These are phyloP conservation scores for Trichocomaceae sp. DNA, from an alignment of 2,329 filamentous ascomycete species.

Conservation along the genomic window DNA sequence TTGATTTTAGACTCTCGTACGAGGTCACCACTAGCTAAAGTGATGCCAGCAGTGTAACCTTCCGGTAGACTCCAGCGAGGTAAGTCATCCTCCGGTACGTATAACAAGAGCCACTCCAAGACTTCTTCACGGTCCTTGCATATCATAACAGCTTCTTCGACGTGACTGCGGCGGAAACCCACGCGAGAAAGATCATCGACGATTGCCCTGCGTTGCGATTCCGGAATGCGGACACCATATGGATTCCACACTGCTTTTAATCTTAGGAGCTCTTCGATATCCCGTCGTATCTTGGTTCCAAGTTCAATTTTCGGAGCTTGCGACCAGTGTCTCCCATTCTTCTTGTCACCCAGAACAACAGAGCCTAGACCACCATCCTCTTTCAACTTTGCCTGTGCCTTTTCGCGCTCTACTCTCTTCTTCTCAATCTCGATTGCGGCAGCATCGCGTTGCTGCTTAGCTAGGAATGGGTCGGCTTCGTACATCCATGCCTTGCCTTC, in stretches of 20 bases:
- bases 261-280: slow-evolving; percentile 73
- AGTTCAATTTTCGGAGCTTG: slow-evolving; percentile 87
- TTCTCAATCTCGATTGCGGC: slow-evolving; percentile 70
- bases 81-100: slow-evolving; percentile 95
- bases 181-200: slow-evolving; percentile 68
- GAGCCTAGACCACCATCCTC: slow-evolving; percentile 47
- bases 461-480: slow-evolving; percentile 86
- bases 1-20: slow-evolving; percentile 76
- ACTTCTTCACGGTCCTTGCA: slow-evolving; percentile 91
- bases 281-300: slow-evolving; percentile 69
- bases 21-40: slow-evolving; percentile 73
- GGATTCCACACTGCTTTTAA: slow-evolving; percentile 82
- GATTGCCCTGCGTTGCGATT: slow-evolving; percentile 52
- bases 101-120: slow-evolving; percentile 91
- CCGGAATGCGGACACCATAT: slow-evolving; percentile 60
- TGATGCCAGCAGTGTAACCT: slow-evolving; percentile 83
- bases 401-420: slow-evolving; percentile 66
- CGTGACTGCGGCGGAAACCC: slow-evolving; percentile 82
- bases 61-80: slow-evolving; percentile 87
- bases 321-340: slow-evolving; percentile 67
- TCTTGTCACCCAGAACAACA: slow-evolving; percentile 26
- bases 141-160: slow-evolving; percentile 76
- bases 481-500: slow-evolving; percentile 82
- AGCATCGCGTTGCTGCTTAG: slow-evolving; percentile 71
- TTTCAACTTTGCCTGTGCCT: slow-evolving; percentile 52